A percentile compares a stretch with the other conserved stretches of the same genome.
phyloP scores from a whole-genome alignment of 192 early-diverging fungal species.

The Podila verticillata region DNA sequence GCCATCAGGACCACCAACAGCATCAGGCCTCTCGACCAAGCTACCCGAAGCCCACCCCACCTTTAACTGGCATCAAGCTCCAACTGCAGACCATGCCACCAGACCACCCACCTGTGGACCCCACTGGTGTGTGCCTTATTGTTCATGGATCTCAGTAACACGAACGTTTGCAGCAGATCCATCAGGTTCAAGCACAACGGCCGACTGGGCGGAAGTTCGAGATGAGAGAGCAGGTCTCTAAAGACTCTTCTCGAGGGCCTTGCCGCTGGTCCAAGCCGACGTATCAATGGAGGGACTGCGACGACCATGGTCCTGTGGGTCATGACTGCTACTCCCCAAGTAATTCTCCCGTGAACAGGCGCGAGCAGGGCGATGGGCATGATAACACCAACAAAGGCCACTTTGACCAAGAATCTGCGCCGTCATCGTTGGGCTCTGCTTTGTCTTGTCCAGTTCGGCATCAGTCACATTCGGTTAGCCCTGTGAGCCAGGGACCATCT shows the following conservation, averaged over 20 bases:
- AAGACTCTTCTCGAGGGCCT: background rate
- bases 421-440: background rate
- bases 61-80: conserved; percentile 19
- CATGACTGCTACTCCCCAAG: conserved; percentile 14
- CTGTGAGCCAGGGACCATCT: background rate
- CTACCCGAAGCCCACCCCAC: background rate
- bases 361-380: conserved; percentile 7
- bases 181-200: background rate
- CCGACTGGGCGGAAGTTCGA: conserved; percentile 9
- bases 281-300: conserved; percentile 32
- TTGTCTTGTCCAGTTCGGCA: background rate
- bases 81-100: conserved; percentile 45
- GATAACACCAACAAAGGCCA: conserved; percentile 11
- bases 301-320: conserved; percentile 15
- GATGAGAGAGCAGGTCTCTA: conserved; percentile 12
- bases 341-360: background rate
- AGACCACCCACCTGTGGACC: conserved; percentile 41
- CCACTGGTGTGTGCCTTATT: conserved; percentile 37
- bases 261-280: conserved; percentile 38
- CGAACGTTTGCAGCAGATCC: conserved; percentile 18
- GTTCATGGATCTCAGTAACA: conserved; percentile 39
- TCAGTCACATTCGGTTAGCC: background rate
- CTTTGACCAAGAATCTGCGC: conserved; percentile 4
- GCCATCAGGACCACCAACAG: conserved; percentile 44
- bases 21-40: conserved; percentile 5